These are phyloP conservation scores for Omphalotus olearius DNA, from an alignment of 1,284 basidiomycete genomes.

Conservation along the genomic window DNA sequence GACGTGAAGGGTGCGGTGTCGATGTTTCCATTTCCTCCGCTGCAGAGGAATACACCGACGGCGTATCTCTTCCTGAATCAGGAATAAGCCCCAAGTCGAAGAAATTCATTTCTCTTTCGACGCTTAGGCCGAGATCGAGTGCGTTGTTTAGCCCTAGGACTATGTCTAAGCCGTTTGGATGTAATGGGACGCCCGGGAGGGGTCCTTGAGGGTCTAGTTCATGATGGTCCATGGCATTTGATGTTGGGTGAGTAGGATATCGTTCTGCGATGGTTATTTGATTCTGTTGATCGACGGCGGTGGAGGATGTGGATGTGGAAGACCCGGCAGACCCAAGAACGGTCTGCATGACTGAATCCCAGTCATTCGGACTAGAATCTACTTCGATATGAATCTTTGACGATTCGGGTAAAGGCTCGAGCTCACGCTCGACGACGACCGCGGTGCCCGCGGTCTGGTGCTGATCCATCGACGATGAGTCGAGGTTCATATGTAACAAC, in stretches of 20 bases:
- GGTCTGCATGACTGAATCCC: conserved; percentile 39
- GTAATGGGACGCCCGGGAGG: conserved; percentile 25
- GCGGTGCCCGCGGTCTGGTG: neutral
- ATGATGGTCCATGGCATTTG: neutral
- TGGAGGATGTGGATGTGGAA: conserved; percentile 10
- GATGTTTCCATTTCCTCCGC: conserved; percentile 9
- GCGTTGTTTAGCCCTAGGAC: conserved; percentile 30
- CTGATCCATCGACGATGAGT: conserved; percentile 9
- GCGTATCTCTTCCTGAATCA: conserved; percentile 26
- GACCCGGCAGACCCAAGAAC: conserved; percentile 26
- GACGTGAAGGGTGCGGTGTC: conserved; percentile 16
- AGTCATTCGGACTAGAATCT: conserved; percentile 31
- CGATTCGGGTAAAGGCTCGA: conserved; percentile 18
- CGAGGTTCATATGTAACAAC: conserved; percentile 6
- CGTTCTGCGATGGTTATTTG: conserved; percentile 1
- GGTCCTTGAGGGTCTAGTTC: conserved; percentile 12
- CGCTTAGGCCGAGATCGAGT: conserved; percentile 32
- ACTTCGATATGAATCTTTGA: conserved; percentile 29
- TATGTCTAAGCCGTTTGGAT: conserved; percentile 29
- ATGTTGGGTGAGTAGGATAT: conserved; percentile 11
- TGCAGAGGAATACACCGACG: conserved; percentile 32
- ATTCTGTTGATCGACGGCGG: conserved; percentile 1
- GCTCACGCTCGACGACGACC: too few relatives aligned
- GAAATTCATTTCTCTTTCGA: conserved; percentile 30
- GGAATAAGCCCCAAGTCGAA: conserved; percentile 31